These are phyloP conservation scores for Crithidia thermophila DNA, from an alignment of 208 protist genomes.

Conservation along the genomic window DNA sequence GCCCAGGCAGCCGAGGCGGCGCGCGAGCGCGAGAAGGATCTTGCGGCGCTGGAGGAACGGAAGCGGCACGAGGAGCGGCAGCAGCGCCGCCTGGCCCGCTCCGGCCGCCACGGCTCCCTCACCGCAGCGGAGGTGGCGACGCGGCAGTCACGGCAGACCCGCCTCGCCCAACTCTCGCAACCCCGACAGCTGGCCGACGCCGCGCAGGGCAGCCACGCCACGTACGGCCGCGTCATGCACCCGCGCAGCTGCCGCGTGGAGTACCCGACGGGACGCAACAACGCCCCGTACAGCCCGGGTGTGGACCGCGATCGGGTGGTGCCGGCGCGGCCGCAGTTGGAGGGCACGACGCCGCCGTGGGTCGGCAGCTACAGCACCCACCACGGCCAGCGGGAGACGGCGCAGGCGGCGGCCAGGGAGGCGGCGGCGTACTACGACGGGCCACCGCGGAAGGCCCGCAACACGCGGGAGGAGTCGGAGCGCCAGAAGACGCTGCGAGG, in stretches of 20 bases:
- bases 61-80: conserved; percentile 29
- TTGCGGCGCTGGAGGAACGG: conserved; percentile 28
- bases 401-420: conserved; percentile 17
- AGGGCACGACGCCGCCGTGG: conserved; percentile 54
- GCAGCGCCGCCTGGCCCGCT: conserved; percentile 14
- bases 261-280: conserved; percentile 56
- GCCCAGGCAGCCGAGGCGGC: conserved; percentile 28
- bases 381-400: conserved; percentile 20
- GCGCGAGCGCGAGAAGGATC: conserved; percentile 21
- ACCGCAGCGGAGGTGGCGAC: conserved; percentile 24
- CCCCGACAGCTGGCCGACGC: conserved; percentile 37
- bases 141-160: conserved; percentile 22
- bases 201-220: conserved; percentile 33
- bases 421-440: conserved; percentile 39
- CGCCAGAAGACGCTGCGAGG: conserved; percentile 16
- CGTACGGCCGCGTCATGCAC: conserved; percentile 53
- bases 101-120: conserved; percentile 1
- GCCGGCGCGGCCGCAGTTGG: conserved; percentile 39
- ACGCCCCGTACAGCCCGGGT: conserved; percentile 60
- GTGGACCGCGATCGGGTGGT: conserved; percentile 87
- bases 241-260: conserved; percentile 34
- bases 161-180: conserved; percentile 48
- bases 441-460: not conserved
- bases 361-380: conserved; percentile 67
- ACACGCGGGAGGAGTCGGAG: conserved; percentile 9